Percentiles rank a stretch among this genome's conserved stretches.
Evolutionary conservation across 108 stramenopile species (phyloP).

Genomic region (Stephanodiscus triporus): DNA sequence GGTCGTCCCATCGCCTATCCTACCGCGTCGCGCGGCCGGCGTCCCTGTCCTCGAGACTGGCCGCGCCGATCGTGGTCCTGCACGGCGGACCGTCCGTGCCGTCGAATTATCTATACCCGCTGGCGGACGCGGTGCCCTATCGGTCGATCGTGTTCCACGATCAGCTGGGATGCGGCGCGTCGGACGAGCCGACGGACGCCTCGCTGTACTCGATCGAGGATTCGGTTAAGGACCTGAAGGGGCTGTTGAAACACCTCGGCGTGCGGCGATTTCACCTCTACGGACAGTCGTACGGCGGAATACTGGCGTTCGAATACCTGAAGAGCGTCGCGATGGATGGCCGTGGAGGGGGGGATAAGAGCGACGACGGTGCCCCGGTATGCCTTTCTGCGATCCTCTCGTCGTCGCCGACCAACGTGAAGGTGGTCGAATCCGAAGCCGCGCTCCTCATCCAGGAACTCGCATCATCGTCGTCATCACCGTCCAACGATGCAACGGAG

Average conservation of each 20-base stretch:
- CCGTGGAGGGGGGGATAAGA: too few species aligned
- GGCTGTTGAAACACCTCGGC: slow-evolving; percentile 49
- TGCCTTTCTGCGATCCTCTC: slow-evolving; percentile 64
- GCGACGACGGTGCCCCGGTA: slow-evolving; percentile 4
- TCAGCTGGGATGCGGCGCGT: slow-evolving; percentile 72
- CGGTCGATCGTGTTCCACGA: slow-evolving; percentile 70
- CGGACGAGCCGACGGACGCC: slow-evolving; percentile 46
- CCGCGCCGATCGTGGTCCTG: slow-evolving; percentile 60
- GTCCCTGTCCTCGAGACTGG: slow-evolving; percentile 30
- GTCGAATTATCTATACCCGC: slow-evolving; percentile 63
- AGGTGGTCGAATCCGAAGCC: slow-evolving; percentile 41
- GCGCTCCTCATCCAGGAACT: slow-evolving; percentile 43
- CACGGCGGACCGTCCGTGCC: slow-evolving; percentile 79
- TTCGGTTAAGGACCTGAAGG: slow-evolving; percentile 55
- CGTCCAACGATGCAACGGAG: slow-evolving; percentile 26
- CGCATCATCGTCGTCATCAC: neutral
- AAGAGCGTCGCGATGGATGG: slow-evolving; percentile 33
- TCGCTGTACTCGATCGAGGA: slow-evolving; percentile 50
- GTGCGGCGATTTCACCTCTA: slow-evolving; percentile 64
- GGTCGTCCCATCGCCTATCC: slow-evolving; percentile 17
- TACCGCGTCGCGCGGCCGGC: slow-evolving; percentile 35
- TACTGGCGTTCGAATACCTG: slow-evolving; percentile 70
- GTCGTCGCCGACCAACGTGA: slow-evolving; percentile 56
- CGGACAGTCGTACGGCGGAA: slow-evolving; percentile 70
- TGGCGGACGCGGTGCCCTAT: slow-evolving; percentile 56